Percentiles rank a stretch among this genome's conserved stretches.
Evolutionary conservation across 2,329 filamentous ascomycete species (phyloP).

Genomic region (Colletotrichum lindemuthianum): DNA sequence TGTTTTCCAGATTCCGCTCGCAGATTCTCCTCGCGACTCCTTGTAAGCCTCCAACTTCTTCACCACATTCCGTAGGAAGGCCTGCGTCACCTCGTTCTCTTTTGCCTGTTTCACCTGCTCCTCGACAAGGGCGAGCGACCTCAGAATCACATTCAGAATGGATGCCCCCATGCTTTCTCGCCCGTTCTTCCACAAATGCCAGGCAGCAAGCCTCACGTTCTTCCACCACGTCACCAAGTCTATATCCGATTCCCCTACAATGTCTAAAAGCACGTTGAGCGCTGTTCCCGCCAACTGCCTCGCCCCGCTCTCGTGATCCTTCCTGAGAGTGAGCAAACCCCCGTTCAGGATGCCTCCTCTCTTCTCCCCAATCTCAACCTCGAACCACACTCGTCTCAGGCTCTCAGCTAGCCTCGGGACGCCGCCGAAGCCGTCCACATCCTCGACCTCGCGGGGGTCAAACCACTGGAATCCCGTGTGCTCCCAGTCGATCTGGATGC

Average conservation of each 20-base stretch:
- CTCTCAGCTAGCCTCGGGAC: conserved; percentile 69
- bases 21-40: conserved; percentile 39
- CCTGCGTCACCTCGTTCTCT: conserved; percentile 25
- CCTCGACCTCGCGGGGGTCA: conserved; percentile 59
- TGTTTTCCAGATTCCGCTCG: conserved; percentile 45
- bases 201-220: conserved; percentile 64
- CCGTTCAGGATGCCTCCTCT: conserved; percentile 57
- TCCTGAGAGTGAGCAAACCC: conserved; percentile 60
- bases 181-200: conserved; percentile 73
- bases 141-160: conserved; percentile 61
- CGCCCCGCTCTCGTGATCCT: conserved; percentile 69
- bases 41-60: conserved; percentile 31
- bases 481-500: conserved; percentile 70
- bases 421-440: conserved; percentile 56
- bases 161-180: conserved; percentile 74
- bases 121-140: conserved; percentile 54
- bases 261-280: conserved; percentile 58
- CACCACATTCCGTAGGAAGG: conserved; percentile 37
- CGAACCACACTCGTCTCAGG: conserved; percentile 68
- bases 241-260: conserved; percentile 46
- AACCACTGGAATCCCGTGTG: conserved; percentile 69
- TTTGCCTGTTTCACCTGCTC: conserved; percentile 41
- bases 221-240: conserved; percentile 62
- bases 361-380: conserved; percentile 57
- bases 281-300: conserved; percentile 66